A percentile compares a stretch with the other conserved stretches of the same genome.
phyloP scores from a whole-genome alignment of 306 rosid genomes.

The Medicago lupulina region DNA sequence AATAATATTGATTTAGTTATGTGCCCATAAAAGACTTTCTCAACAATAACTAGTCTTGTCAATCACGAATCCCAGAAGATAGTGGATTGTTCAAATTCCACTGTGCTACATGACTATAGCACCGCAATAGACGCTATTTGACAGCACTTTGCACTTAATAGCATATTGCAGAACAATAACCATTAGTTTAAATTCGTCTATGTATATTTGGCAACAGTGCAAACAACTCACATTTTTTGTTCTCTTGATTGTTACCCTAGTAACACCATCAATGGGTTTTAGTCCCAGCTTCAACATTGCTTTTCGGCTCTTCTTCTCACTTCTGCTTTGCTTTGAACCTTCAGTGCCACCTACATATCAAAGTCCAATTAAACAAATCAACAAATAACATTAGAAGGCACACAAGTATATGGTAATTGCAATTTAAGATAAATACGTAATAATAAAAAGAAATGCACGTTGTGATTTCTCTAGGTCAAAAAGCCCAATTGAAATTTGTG shows the following conservation, averaged over 20 bases:
- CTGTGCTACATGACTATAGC: background rate
- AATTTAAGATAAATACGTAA: background rate
- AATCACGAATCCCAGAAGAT: background rate
- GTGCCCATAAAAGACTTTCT: too few relatives aligned
- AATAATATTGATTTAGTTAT: too few relatives aligned
- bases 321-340: constrained; percentile 93
- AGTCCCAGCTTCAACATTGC: constrained; percentile 96
- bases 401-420: background rate
- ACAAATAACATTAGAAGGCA: background rate
- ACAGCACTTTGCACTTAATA: background rate
- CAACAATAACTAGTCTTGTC: background rate
- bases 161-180: background rate
- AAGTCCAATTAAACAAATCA: constrained; percentile 21
- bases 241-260: constrained; percentile 91
- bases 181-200: background rate
- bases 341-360: constrained; percentile 62
- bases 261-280: constrained; percentile 83
- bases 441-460: background rate
- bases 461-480: constrained; percentile 19
- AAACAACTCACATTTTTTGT: constrained; percentile 68
- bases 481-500: background rate
- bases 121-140: background rate
- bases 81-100: background rate
- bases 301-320: constrained; percentile 98
- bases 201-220: background rate